phyloP scores from a whole-genome alignment of 164 flowering plant species.

The Annona squamosa region DNA sequence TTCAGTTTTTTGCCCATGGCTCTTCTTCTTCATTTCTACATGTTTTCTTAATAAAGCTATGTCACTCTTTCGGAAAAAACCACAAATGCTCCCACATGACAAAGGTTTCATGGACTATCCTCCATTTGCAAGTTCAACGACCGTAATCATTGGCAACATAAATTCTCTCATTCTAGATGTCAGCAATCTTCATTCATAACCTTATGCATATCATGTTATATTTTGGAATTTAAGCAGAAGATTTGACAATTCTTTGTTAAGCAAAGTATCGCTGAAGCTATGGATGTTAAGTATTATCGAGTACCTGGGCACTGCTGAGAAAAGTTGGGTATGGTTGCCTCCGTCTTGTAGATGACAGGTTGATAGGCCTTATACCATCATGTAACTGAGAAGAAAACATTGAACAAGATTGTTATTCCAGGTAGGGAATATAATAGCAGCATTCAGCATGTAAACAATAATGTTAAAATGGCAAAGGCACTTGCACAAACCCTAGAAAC shows the following conservation, averaged over 20 bases:
- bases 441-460: neutral
- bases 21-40: too few species aligned
- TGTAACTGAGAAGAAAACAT: conserved; percentile 24
- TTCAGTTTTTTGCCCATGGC: too few species aligned
- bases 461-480: neutral
- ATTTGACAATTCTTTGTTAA: neutral
- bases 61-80: too few species aligned
- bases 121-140: too few species aligned
- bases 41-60: too few species aligned
- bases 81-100: too few species aligned
- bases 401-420: conserved; percentile 7
- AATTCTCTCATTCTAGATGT: too few species aligned
- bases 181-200: too few species aligned
- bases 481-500: conserved; percentile 42
- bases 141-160: too few species aligned
- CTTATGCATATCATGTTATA: too few species aligned
- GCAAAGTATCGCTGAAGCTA: neutral
- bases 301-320: conserved; percentile 25
- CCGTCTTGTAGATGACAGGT: conserved; percentile 24
- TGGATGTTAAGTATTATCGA: conserved; percentile 2
- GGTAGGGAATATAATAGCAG: neutral
- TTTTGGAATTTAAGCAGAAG: neutral
- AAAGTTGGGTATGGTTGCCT: conserved; percentile 34
- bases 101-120: too few species aligned
- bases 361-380: conserved; percentile 21